Percentiles rank a stretch among this genome's conserved stretches.
Evolutionary conservation across 805 yeast species (phyloP).

Genomic region (Saccharomycopsis lassenensis): DNA sequence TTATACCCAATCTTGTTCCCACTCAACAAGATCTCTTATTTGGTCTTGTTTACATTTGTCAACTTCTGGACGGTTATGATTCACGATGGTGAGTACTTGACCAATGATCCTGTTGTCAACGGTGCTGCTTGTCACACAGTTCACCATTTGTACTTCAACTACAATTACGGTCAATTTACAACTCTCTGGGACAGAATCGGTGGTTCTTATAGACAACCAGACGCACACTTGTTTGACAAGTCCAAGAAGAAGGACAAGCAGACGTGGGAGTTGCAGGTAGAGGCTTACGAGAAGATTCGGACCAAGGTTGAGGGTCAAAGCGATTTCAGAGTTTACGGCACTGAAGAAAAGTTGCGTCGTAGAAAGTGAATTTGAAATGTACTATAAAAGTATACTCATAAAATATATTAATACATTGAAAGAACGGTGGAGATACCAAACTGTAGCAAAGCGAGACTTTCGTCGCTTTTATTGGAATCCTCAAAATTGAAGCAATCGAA

Average conservation of each 20-base stretch:
- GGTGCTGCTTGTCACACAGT: conserved; percentile 98
- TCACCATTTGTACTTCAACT: conserved; percentile 94
- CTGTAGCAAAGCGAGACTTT: no score
- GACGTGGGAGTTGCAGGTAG: conserved; percentile 62
- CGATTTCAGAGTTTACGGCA: conserved; percentile 64
- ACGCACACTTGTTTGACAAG: conserved; percentile 68
- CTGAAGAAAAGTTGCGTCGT: conserved; percentile 33
- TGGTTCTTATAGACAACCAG: conserved; percentile 87
- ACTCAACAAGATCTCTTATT: conserved; percentile 75
- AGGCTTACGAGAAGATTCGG: conserved; percentile 71
- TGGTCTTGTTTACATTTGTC: conserved; percentile 76
- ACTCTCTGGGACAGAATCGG: conserved; percentile 98
- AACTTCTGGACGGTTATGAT: conserved; percentile 98
- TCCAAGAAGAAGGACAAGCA: conserved; percentile 42
- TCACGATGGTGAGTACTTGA: conserved; percentile 93
- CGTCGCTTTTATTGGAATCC: no score
- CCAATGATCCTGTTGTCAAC: conserved; percentile 86
- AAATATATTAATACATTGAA: no score
- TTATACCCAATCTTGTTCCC: conserved; percentile 88
- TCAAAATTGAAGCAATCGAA: no score
- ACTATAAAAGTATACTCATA: no score
- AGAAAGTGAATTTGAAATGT: no score
- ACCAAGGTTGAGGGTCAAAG: conserved; percentile 65
- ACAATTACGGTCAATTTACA: conserved; percentile 96
- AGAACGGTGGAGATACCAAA: no score